A percentile compares a stretch with the other conserved stretches of the same genome.
phyloP scores from a whole-genome alignment of 495 filamentous ascomycete genomes.

The Hypoxylon lenormandii region DNA sequence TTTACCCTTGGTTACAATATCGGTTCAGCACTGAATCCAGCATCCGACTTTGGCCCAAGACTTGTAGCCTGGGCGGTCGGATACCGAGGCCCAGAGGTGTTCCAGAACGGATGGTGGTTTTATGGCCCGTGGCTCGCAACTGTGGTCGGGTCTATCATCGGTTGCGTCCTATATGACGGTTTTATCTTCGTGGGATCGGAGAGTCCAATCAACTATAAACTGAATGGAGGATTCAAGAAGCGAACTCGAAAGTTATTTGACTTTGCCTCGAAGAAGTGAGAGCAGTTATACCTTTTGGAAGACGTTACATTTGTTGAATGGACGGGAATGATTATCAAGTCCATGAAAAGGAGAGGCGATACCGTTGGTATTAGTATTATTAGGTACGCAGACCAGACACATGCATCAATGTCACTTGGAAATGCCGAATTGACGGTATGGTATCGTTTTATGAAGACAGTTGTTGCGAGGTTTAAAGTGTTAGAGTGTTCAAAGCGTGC shows the following conservation, averaged over 20 bases:
- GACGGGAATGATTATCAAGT: neutral
- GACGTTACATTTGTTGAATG: neutral
- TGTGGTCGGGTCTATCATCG: constrained; percentile 59
- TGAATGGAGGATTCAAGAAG: constrained; percentile 36
- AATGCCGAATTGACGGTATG: no score
- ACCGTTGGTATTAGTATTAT: no score
- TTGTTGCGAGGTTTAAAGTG: no score
- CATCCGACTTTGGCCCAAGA: constrained; percentile 66
- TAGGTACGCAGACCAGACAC: no score
- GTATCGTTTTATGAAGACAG: no score
- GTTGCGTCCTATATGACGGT: constrained; percentile 65
- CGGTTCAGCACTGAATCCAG: constrained; percentile 63
- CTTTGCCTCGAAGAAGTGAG: constrained; percentile 7
- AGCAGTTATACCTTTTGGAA: no score
- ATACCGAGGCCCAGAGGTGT: constrained; percentile 58
- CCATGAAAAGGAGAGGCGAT: no score
- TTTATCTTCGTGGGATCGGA: constrained; percentile 67
- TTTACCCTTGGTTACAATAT: constrained; percentile 63
- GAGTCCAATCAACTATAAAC: constrained; percentile 64
- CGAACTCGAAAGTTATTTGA: constrained; percentile 20
- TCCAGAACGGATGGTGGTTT: constrained; percentile 62
- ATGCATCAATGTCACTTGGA: no score
- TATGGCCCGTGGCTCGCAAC: constrained; percentile 65
- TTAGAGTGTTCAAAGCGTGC: no score
- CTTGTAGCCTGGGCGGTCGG: constrained; percentile 56